phyloP scores from a whole-genome alignment of 257 asterid genomes.

The Echites panduratus region DNA sequence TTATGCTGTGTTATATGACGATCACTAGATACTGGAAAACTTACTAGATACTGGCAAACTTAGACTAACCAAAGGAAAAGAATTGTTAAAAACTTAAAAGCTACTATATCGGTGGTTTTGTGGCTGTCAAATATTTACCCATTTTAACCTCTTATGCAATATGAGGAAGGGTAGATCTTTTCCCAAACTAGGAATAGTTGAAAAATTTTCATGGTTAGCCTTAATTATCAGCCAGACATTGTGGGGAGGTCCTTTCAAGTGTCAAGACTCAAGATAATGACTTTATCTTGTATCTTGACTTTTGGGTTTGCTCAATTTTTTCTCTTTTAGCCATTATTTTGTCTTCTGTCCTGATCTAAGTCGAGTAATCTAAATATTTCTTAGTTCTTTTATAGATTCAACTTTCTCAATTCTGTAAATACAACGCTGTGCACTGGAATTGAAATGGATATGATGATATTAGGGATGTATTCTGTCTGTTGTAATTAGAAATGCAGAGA shows the following conservation, averaged over 20 bases:
- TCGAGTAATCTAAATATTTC: background rate
- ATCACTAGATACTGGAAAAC: too few relatives aligned
- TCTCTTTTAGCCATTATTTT: background rate
- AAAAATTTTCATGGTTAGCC: background rate
- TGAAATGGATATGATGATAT: background rate
- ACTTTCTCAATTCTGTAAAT: background rate
- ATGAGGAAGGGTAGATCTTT: background rate
- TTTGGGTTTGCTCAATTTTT: background rate
- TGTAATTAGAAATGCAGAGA: background rate
- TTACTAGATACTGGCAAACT: too few relatives aligned
- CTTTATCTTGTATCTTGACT: background rate
- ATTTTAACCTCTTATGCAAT: background rate
- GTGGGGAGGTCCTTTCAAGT: background rate
- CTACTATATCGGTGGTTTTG: too few relatives aligned
- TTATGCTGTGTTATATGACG: background rate
- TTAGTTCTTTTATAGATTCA: background rate
- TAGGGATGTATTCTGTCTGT: background rate
- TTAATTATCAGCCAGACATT: background rate
- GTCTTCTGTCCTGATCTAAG: background rate
- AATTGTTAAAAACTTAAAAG: background rate
- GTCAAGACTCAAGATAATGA: background rate
- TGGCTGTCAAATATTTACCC: background rate
- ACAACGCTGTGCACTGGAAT: background rate
- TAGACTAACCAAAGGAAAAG: background rate
- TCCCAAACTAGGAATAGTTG: background rate